Conservation (phyloP, 768 basidiomycete species). For the Suillus weaverae region DNA sequence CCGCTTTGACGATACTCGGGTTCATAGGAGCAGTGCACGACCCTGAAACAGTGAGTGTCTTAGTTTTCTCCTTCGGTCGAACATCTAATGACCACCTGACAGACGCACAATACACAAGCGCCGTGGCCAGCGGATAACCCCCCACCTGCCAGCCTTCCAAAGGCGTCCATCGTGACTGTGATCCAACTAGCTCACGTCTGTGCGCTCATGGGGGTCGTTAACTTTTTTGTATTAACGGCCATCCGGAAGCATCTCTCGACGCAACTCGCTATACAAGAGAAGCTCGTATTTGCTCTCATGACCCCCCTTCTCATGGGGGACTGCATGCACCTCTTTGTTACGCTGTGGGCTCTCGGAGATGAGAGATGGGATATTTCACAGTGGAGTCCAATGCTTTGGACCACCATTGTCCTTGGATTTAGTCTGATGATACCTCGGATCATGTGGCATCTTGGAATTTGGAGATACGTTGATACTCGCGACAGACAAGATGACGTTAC, state of each 20-base stretch:
- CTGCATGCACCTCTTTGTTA: conserved; percentile 62
- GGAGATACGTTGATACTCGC: conserved; percentile 67
- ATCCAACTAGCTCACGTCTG: conserved; percentile 79
- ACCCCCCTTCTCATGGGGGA: conserved; percentile 72
- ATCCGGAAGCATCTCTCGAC: conserved; percentile 57
- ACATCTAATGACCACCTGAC: conserved; percentile 10
- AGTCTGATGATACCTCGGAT: conserved; percentile 68
- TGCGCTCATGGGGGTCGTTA: conserved; percentile 69
- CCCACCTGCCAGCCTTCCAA: conserved; percentile 52
- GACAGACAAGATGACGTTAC: conserved; percentile 38
- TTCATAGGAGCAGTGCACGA: conserved; percentile 66
- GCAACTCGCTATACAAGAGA: conserved; percentile 69
- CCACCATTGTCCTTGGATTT: conserved; percentile 61
- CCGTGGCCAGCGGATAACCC: conserved; percentile 58
- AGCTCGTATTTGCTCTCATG: conserved; percentile 61
- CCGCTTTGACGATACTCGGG: conserved; percentile 60
- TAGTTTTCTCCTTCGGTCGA: neutral
- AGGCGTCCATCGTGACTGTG: conserved; percentile 66
- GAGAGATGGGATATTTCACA: conserved; percentile 56
- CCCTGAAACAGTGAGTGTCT: conserved; percentile 55
- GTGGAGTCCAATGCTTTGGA: conserved; percentile 73
- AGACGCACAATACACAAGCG: conserved; percentile 76
- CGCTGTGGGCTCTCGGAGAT: conserved; percentile 77
- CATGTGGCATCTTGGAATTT: conserved; percentile 75
- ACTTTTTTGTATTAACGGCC: conserved; percentile 63